phyloP scores from a whole-genome alignment of 208 protist genomes.

The Strigomonas culicis region DNA sequence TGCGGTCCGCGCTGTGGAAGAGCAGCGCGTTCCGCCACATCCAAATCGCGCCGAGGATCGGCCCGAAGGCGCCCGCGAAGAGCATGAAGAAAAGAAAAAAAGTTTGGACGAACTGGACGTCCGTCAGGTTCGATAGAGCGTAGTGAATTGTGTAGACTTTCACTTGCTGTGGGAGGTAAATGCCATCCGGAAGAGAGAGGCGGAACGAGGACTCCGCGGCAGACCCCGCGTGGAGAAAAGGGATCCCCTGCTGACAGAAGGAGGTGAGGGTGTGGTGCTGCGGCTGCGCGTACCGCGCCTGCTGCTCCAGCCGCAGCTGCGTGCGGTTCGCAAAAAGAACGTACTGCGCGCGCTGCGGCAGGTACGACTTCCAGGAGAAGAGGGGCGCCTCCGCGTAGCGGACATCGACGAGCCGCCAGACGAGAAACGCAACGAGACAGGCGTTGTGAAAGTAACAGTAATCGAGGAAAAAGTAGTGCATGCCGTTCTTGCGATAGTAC shows the following conservation, averaged over 20 bases:
- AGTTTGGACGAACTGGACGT: constrained; percentile 34
- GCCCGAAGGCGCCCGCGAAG: constrained; percentile 50
- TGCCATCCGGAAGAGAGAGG: constrained; percentile 20
- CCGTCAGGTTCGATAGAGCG: constrained; percentile 29
- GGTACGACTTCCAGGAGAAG: constrained; percentile 29
- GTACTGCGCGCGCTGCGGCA: constrained; percentile 17
- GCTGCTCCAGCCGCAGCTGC: background rate
- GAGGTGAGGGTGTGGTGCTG: background rate
- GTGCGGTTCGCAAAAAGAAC: background rate
- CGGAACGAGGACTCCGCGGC: constrained; percentile 12
- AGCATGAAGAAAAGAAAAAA: constrained; percentile 56
- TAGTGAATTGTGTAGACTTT: constrained; percentile 40
- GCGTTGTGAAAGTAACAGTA: constrained; percentile 78
- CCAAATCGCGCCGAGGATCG: constrained; percentile 51
- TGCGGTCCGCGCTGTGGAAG: constrained; percentile 66
- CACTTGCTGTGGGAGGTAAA: constrained; percentile 44
- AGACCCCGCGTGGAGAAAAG: background rate
- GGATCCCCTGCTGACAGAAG: background rate
- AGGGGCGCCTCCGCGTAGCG: constrained; percentile 49
- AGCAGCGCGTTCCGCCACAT: constrained; percentile 74
- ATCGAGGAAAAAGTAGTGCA: constrained; percentile 75
- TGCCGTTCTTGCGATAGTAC: constrained; percentile 38
- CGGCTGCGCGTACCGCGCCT: background rate
- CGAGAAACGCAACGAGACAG: constrained; percentile 45
- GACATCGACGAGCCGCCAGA: constrained; percentile 46